Base-by-base conservation (phyloP, 1,139 yeast species). In the Oligophagozyma castellii region DNA sequence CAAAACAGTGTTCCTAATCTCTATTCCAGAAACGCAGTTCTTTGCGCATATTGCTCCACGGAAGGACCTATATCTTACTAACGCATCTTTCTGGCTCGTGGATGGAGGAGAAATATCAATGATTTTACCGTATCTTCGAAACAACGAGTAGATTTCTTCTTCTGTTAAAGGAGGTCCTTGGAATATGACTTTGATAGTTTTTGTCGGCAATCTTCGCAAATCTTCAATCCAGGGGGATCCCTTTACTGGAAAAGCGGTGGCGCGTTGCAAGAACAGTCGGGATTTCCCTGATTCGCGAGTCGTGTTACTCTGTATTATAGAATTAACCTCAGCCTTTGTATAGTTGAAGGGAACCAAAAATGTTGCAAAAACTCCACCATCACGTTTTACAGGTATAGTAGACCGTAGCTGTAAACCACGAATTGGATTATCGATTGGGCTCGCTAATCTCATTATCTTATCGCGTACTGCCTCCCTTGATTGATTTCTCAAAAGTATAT, bases 171-270 rank as follows among this genome's bases (percentile, higher is more conserved):
- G 65, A 2, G 58, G 58, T 1, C 95, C 95, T 38, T 78, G 84
- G 46, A 76, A 84, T 22, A 65, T 64, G 3, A 86, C 73, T 33
- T 68, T 65, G 20, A 89, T 55, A 14, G 64, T 62, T 8, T 63
- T 56, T 35, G 77, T 73, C 6, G 93, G 93, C 38, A 66, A 67
- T 38, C 95, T 59, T 40, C 79, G 67, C 48, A 89, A 61, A 51
- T 89, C 98, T 54, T 89, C 96, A 38, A 89, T 79, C 95, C 96
- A 89, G 0, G 98, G 98, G 0, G 71, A 65, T 34, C 98, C 98
- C 41, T 77, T 76, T 1, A 92, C 96, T 0, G 80, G 73, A 44
- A 63, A 77, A 32, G 59, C 78, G 46, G 56, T 51, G 55, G 73
- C 64, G 46, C 52, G 57, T 32, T 51, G 59, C 35, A 46, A 53